Evolutionary conservation across 2,329 filamentous ascomycete species (phyloP), one percentile per base, ranked within the genome.

Genomic region (Diaporthe capsici): DNA sequence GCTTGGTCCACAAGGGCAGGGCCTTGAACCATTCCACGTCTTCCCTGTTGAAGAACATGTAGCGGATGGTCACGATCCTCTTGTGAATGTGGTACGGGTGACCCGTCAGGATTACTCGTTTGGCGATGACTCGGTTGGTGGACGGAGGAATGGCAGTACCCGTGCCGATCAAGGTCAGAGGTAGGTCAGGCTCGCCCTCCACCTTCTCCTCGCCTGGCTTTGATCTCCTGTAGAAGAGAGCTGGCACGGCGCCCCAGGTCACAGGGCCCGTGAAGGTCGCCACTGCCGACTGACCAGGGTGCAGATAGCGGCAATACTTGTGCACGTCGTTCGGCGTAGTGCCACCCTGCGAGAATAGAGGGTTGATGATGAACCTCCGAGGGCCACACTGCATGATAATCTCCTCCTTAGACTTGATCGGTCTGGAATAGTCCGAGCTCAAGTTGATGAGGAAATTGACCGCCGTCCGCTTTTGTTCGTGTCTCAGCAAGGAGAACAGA

Each of bases 21-120:
- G 96, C 96, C 87, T 98, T 98, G 91, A 98, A 99, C 96, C 97
- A 99, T 79, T 94, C 92, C 44, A 99, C 95, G 79, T 99, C 97
- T 81, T 96, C 95, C 67, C 94, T 89, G 87, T 96, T 97, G 92
- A 99, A 99, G 90, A 99, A 99, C 97, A 99, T 99, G 90, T 99
- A 99, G 42, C 97, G 93, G 63, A 99, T 93, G 0, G 97, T 99
- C 76, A 99, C 97, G 34, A 99, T 89, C 85, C 94, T 95, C 90
- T 98, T 98, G 91, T 99, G 95, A 84, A 99, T 99, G 87, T 99
- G 98, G 90, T 95, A 98, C 0, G 97, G 97, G 83, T 99, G 96
- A 22, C 97, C 97, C 0, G 97, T 98, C 75, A 99, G 89, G 78
- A 98, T 94, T 80, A 98, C 92, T 71, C 97, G 93, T 87, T 99